phyloP scores from a whole-genome alignment of 2,329 filamentous ascomycete species.

The Cercospora citrullina region DNA sequence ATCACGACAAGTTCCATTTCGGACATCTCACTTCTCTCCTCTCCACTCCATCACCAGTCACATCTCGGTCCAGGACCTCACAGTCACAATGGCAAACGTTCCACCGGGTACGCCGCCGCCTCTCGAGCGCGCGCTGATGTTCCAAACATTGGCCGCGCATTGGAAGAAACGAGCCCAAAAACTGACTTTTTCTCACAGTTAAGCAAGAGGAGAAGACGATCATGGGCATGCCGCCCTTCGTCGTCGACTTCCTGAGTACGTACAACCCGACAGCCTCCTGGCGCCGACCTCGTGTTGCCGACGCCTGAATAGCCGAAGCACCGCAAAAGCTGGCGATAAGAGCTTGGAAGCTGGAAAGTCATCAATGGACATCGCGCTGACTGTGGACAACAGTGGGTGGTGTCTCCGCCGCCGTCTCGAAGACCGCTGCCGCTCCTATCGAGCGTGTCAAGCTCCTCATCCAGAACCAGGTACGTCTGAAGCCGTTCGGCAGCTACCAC shows the following conservation, averaged over 20 bases:
- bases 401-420: slow-evolving; percentile 99
- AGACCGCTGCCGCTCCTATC: slow-evolving; percentile 99
- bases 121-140: slow-evolving; percentile 11
- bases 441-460: slow-evolving; percentile 99
- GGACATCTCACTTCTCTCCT: background rate
- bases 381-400: slow-evolving; percentile 77
- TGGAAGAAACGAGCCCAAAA: slow-evolving; percentile 12
- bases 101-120: slow-evolving; percentile 23
- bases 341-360: slow-evolving; percentile 27
- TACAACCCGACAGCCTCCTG: slow-evolving; percentile 41
- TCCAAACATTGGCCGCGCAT: slow-evolving; percentile 15
- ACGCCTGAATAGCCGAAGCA: slow-evolving; percentile 20
- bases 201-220: slow-evolving; percentile 23
- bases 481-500: slow-evolving; percentile 9
- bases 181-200: slow-evolving; percentile 18
- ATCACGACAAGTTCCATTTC: too few species aligned
- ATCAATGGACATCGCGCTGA: slow-evolving; percentile 42
- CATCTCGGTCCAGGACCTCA: slow-evolving; percentile 17
- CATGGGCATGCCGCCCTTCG: slow-evolving; percentile 64
- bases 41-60: slow-evolving; percentile 10
- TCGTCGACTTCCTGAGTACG: slow-evolving; percentile 99
- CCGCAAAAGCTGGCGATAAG: slow-evolving; percentile 33
- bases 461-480: slow-evolving; percentile 91
- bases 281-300: slow-evolving; percentile 11
- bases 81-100: slow-evolving; percentile 32